These are phyloP conservation scores for Mucor sp. DNA, from an alignment of 371 early-diverging fungal species.

Conservation along the genomic window DNA sequence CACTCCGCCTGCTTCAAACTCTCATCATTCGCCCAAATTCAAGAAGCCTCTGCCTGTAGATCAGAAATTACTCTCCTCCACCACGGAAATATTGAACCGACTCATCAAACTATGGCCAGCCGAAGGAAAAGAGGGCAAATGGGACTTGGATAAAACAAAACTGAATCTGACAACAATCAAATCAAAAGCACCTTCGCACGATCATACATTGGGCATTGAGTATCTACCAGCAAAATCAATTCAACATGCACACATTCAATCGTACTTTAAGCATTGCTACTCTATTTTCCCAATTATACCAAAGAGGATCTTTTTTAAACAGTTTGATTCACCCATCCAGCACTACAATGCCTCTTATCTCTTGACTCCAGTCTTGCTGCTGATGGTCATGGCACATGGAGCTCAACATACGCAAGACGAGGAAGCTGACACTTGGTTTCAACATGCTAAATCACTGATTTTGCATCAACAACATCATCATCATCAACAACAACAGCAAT, in stretches of 20 bases:
- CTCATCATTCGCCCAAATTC: not conserved
- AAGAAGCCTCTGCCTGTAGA: not conserved
- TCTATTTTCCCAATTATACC: constrained; percentile 35
- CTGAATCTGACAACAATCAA: not conserved
- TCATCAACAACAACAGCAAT: not conserved
- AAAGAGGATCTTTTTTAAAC: constrained; percentile 28
- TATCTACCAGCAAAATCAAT: constrained; percentile 16
- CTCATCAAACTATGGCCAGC: constrained; percentile 16
- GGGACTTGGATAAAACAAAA: constrained; percentile 20
- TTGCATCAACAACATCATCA: not conserved
- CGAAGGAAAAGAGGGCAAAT: constrained; percentile 34
- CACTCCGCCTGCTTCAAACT: not conserved
- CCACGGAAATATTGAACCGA: constrained; percentile 11
- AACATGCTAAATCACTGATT: constrained; percentile 22
- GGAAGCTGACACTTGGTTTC: constrained; percentile 28
- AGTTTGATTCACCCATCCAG: constrained; percentile 23
- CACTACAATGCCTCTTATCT: constrained; percentile 15
- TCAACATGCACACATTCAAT: constrained; percentile 17
- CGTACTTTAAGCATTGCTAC: constrained; percentile 32
- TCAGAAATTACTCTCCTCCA: not conserved
- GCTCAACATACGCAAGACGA: constrained; percentile 23
- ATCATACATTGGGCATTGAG: not conserved
- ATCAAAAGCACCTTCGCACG: not conserved
- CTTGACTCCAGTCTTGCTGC: constrained; percentile 17
- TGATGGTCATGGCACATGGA: constrained; percentile 36